phyloP scores from a whole-genome alignment of 768 basidiomycete genomes.

The Tylopilus plumbeoviolaceoides region DNA sequence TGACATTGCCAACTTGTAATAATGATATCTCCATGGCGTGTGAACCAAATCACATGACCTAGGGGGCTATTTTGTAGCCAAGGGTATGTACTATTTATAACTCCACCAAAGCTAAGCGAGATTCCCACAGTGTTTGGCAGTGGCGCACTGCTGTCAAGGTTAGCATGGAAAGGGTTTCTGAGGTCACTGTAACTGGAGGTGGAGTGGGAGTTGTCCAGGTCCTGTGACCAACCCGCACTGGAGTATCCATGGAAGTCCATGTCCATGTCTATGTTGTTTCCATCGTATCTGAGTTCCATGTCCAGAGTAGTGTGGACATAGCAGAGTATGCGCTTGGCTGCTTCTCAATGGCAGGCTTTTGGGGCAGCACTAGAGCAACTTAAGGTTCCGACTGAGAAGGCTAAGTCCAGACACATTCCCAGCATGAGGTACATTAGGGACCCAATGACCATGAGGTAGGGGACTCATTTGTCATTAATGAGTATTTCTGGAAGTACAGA shows the following conservation, averaged over 20 bases:
- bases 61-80: no score
- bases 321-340: not conserved
- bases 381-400: not conserved
- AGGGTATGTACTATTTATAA: no score
- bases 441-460: not conserved
- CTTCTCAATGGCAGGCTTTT: not conserved
- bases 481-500: not conserved
- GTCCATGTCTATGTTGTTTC: no score
- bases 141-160: no score
- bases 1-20: no score
- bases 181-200: not conserved
- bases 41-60: no score
- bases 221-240: not conserved
- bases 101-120: no score
- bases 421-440: constrained; percentile 6
- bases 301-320: not conserved
- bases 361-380: not conserved
- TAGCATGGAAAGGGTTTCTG: no score
- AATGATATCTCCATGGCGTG: no score
- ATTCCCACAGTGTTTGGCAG: no score
- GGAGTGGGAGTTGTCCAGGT: not conserved
- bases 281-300: not conserved
- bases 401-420: not conserved
- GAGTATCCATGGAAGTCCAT: not conserved
- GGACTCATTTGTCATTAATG: not conserved